Percentiles rank a stretch among this genome's conserved stretches.
Conservation (phyloP, 225 moss, liverwort and hornwort species). For the Climacium dendroides region DNA sequence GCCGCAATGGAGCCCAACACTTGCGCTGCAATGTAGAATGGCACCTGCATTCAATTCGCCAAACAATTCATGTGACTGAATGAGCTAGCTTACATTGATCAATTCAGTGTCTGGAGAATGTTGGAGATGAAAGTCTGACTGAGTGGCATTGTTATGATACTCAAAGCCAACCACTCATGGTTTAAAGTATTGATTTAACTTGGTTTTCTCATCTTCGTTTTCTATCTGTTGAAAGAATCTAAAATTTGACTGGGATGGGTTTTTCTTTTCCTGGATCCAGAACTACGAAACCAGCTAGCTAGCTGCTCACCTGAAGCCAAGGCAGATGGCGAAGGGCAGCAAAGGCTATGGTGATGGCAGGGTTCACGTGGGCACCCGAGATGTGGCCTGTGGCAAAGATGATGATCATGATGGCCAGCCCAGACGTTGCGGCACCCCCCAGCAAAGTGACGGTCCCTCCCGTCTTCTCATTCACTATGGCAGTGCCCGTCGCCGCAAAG, state of each 20-base stretch:
- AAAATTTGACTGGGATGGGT: too few species aligned
- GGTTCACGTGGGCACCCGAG: conserved; percentile 41
- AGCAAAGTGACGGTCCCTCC: conserved; percentile 17
- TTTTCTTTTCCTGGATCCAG: not conserved
- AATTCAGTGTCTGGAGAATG: not conserved
- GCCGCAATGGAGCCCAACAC: conserved; percentile 28
- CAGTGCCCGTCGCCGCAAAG: conserved; percentile 7
- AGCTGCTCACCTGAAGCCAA: conserved; percentile 11
- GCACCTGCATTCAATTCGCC: not conserved
- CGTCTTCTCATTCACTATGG: conserved; percentile 17
- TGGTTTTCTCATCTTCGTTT: not conserved
- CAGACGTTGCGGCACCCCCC: conserved; percentile 7
- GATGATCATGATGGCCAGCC: conserved; percentile 26
- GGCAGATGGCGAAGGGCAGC: conserved; percentile 38
- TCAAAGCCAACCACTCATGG: not conserved
- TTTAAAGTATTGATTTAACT: not conserved
- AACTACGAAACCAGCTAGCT: not conserved
- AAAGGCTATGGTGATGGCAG: conserved; percentile 36
- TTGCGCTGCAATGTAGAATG: conserved; percentile 32
- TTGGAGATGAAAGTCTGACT: too few species aligned
- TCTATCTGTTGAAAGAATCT: not conserved
- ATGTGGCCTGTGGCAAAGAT: conserved; percentile 30
- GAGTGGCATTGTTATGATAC: not conserved
- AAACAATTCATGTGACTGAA: not conserved
- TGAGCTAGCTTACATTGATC: not conserved